Conservation (phyloP, 805 yeast species). For the Cyberlindnera misumaiensis region DNA sequence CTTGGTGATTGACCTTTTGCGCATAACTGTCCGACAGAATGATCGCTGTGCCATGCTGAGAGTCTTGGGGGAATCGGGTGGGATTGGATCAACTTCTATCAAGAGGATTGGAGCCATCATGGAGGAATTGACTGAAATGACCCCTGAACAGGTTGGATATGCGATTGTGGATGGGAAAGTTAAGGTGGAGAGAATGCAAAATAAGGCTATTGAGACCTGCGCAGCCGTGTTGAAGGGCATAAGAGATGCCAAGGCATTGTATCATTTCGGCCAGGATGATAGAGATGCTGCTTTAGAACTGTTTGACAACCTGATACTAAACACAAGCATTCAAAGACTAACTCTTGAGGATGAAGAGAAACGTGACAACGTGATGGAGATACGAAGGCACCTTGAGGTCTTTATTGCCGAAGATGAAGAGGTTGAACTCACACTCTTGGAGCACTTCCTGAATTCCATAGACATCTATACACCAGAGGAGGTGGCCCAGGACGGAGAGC, state of each 20-base stretch:
- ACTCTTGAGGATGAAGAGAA: conserved; percentile 23
- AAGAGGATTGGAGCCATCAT: conserved; percentile 7
- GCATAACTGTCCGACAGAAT: conserved; percentile 49
- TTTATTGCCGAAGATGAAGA: conserved; percentile 25
- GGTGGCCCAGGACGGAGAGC: conserved; percentile 20
- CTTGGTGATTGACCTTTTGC: conserved; percentile 54
- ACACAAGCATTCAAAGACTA: conserved; percentile 3
- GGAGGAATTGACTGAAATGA: conserved; percentile 2
- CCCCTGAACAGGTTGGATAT: conserved; percentile 10
- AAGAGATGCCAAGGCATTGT: not conserved
- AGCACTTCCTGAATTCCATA: conserved; percentile 30
- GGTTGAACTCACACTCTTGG: conserved; percentile 16
- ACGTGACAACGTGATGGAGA: conserved; percentile 34
- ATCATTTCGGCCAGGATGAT: conserved; percentile 1
- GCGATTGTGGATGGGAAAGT: conserved; percentile 3
- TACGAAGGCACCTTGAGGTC: conserved; percentile 29
- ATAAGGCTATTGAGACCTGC: conserved; percentile 6
- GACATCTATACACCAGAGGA: conserved; percentile 27
- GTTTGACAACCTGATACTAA: conserved; percentile 10
- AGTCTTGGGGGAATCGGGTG: conserved; percentile 35
- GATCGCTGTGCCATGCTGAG: conserved; percentile 58
- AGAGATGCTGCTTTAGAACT: conserved; percentile 4
- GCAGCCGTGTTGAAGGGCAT: not conserved
- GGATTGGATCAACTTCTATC: conserved; percentile 45
- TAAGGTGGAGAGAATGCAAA: conserved; percentile 3